Conservation (phyloP, 768 basidiomycete genomes). For the Podaxis pistillaris region DNA sequence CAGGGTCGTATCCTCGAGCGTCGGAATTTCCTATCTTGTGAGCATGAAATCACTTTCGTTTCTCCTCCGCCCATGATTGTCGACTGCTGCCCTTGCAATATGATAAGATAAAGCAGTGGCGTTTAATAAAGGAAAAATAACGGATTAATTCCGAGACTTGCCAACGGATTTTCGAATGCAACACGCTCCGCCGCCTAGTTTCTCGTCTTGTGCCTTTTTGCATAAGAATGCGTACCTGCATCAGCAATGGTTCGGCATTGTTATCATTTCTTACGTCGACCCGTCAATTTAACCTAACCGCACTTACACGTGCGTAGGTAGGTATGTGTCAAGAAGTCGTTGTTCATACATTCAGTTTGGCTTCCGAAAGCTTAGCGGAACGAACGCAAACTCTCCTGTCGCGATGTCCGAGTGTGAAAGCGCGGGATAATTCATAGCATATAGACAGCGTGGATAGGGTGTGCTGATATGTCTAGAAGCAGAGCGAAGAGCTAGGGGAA, state of each 20-base stretch:
- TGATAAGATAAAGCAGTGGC: neutral
- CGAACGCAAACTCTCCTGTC: neutral
- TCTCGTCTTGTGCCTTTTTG: neutral
- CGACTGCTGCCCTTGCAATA: neutral
- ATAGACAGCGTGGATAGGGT: constrained; percentile 9
- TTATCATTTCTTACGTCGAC: too few relatives aligned
- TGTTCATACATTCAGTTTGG: neutral
- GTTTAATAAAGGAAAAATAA: neutral
- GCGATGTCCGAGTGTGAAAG: too few relatives aligned
- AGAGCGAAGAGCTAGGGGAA: neutral
- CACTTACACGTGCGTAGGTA: neutral
- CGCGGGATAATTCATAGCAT: constrained; percentile 8
- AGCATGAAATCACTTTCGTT: neutral
- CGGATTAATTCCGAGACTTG: neutral
- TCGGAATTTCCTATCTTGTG: neutral
- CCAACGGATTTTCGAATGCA: neutral
- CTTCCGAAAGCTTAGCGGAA: neutral
- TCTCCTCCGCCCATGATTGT: neutral
- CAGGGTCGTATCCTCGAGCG: neutral
- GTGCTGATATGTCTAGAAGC: constrained; percentile 12
- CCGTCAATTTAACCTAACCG: too few relatives aligned
- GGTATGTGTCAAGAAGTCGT: neutral
- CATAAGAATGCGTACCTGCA: too few relatives aligned
- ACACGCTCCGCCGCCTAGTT: neutral
- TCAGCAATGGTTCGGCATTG: too few relatives aligned